Evolutionary conservation across 805 yeast species (phyloP), one percentile per base, ranked within the genome.

Genomic region (Sungouiozyma intestinalis): DNA sequence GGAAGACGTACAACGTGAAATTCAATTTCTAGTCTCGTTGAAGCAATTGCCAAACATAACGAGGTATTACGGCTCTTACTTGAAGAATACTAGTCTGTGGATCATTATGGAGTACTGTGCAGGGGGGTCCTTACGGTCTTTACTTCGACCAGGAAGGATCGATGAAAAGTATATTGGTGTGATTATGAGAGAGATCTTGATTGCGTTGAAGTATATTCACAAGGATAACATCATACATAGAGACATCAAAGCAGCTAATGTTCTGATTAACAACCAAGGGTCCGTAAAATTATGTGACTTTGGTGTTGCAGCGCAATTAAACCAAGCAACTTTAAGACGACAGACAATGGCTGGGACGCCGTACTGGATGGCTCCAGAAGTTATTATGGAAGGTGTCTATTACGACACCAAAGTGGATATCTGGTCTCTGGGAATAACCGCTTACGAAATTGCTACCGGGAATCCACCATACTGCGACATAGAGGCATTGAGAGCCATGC

Each of bases 341-440:
- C 84, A 90, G 31, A 92, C 98, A 0, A 87, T 94, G 77, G 97
- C 95, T 0, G 94, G 94, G 6, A 84, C 94, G 0, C 94, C 94
- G 0, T 92, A 87, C 58, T 92, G 98, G 98, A 92, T 92, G 98
- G 97, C 98, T 0, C 98, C 98, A 0, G 98, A 90, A 61, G 98
- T 90, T 27, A 90, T 90, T 33, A 74, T 85, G 65, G 97, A 90
- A 61, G 94, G 94, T 34, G 83, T 81, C 14, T 73, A 81, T 7
- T 84, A 92, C 68, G 95, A 85, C 60, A 75, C 81, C 36, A 88
- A 81, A 63, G 98, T 95, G 1, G 99, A 92, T 62, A 85, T 92
- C 6, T 92, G 99, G 99, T 88, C 97, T 0, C 62, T 90, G 38
- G 99, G 99, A 14, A 85, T 92, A 46, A 90, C 98, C 0, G 70